Percentiles rank a stretch among this genome's conserved stretches.
Conservation (phyloP, 2,329 filamentous ascomycete genomes). For the Venturia oleaginea region DNA sequence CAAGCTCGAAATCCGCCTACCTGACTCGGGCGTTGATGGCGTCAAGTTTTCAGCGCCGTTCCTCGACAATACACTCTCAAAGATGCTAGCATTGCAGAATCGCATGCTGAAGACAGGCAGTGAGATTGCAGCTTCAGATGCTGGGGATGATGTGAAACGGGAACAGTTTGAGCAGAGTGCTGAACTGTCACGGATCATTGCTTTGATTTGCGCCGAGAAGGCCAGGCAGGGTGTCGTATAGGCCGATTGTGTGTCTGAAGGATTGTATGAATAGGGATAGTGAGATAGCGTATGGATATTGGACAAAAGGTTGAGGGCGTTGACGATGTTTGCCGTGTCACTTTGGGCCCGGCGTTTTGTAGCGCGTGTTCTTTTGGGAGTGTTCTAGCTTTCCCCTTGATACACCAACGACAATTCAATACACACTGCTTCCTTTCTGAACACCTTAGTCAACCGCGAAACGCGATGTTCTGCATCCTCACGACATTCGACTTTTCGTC, state of each 20-base stretch:
- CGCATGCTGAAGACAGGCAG: conserved; percentile 40
- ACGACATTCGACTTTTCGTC: neutral
- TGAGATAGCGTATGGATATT: neutral
- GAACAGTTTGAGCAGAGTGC: conserved; percentile 42
- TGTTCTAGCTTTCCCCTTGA: neutral
- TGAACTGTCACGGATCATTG: conserved; percentile 41
- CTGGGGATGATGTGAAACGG: conserved; percentile 38
- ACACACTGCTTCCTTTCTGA: neutral
- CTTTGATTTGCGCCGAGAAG: conserved; percentile 44
- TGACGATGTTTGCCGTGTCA: neutral
- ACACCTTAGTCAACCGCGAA: neutral
- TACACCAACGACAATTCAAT: neutral
- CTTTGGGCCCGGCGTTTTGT: neutral
- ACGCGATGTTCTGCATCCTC: neutral
- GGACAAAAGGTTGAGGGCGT: neutral
- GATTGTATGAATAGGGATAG: neutral
- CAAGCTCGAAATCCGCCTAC: conserved; percentile 42
- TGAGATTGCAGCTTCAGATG: conserved; percentile 36
- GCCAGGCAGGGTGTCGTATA: conserved; percentile 34
- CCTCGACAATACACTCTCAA: conserved; percentile 43
- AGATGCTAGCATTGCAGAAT: conserved; percentile 41
- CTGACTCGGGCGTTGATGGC: conserved; percentile 26
- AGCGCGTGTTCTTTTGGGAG: neutral
- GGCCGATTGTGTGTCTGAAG: neutral
- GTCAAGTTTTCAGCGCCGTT: conserved; percentile 44